Evolutionary conservation across 805 yeast species (phyloP).

Genomic region (Saccharomyces kudriavzevii): DNA sequence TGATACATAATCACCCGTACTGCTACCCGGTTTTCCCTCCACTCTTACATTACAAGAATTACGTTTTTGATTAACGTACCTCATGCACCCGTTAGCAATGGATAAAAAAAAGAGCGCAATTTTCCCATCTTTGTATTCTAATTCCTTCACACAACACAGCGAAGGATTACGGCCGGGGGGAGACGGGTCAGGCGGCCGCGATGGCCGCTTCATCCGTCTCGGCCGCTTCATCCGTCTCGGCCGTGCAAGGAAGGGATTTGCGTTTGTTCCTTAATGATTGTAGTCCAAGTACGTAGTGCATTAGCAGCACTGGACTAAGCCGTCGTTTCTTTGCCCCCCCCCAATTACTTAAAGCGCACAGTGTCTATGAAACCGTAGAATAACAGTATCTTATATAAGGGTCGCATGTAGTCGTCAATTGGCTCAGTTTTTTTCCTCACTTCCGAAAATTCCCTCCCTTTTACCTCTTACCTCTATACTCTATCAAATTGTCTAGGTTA

Average conservation of each 20-base stretch:
- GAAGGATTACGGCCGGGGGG: neutral
- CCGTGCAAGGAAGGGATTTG: neutral
- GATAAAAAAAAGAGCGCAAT: neutral
- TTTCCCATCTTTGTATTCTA: neutral
- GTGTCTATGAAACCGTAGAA: neutral
- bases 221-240: neutral
- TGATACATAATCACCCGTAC: neutral
- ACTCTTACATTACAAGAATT: neutral
- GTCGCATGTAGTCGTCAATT: neutral
- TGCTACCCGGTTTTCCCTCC: neutral
- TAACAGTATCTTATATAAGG: neutral
- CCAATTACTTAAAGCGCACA: neutral
- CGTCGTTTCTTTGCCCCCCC: neutral
- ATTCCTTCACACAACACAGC: neutral
- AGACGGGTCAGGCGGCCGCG: neutral
- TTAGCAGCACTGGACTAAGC: neutral
- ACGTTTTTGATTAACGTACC: neutral
- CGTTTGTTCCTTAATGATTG: neutral
- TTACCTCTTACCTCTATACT: neutral
- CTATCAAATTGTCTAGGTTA: too few relatives aligned
- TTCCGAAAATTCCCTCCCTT: neutral
- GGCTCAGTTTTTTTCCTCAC: neutral
- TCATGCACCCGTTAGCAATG: neutral
- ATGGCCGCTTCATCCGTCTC: neutral
- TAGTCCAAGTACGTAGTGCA: neutral